Percentiles rank a stretch among this genome's conserved stretches.
Conservation (phyloP, 306 rosid species). For the Castanopsis chinensis region DNA sequence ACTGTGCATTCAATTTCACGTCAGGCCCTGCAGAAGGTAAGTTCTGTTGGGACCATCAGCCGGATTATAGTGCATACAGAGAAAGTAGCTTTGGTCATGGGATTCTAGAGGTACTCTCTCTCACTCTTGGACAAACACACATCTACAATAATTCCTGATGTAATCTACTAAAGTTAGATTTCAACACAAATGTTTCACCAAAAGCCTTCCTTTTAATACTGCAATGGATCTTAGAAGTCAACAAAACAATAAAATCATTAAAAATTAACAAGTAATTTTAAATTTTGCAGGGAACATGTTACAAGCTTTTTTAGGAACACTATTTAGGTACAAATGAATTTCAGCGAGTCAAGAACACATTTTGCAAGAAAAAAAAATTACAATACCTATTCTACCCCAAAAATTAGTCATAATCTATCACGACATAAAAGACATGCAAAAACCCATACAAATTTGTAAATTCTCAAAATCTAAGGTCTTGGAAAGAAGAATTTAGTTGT, state of each 20-base stretch:
- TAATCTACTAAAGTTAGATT: neutral
- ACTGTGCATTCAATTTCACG: conserved; percentile 80
- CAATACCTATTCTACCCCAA: neutral
- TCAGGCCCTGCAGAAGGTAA: conserved; percentile 84
- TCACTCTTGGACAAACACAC: conserved; percentile 2
- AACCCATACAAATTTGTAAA: neutral
- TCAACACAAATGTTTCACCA: neutral
- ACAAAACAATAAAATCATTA: neutral
- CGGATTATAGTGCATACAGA: conserved; percentile 82
- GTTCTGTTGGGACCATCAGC: conserved; percentile 92
- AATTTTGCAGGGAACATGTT: neutral
- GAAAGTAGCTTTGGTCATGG: conserved; percentile 99
- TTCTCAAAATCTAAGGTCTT: neutral
- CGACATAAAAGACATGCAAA: neutral
- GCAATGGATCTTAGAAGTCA: neutral
- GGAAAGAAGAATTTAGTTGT: neutral
- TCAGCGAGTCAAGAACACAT: neutral
- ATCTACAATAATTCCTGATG: neutral
- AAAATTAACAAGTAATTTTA: neutral
- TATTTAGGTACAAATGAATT: neutral
- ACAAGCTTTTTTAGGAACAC: neutral
- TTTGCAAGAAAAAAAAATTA: neutral
- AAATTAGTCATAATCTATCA: neutral
- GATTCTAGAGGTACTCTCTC: conserved; percentile 67
- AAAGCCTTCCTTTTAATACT: neutral